Evolutionary conservation across 148 eudicot species (phyloP), one percentile per base, ranked within the genome.

Genomic region (Silene latifolia): DNA sequence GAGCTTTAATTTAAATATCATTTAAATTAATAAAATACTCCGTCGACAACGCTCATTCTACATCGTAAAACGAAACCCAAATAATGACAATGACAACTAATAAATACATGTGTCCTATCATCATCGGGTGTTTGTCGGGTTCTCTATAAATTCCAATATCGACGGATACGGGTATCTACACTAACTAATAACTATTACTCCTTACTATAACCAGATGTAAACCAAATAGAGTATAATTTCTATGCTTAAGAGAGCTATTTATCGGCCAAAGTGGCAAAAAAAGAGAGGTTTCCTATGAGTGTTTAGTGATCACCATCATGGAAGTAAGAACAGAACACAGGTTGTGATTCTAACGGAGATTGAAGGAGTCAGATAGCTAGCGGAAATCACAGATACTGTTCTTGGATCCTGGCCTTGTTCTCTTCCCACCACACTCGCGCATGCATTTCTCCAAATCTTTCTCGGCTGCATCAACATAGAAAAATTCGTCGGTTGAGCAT

Each of bases 401-500:
- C 86, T 73, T 91, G 98, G 72, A 91, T 91, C 81, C 97, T 84
- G 69, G 90, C 90, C 85, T 87, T 85, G 86, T 91, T 89, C 78
- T 84, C 88, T 87, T 89, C 97, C 97, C 97, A 91, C 97, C 97
- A 91, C 77, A 85, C 60, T 79, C 93, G 89, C 4, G 97, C 97
- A 9, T 91, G 94, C 86, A 78, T 88, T 77, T 91, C 97, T 80
- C 92, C 92, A 73, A 91, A 91, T 74, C 79, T 86, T 79, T 91
- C 97, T 47, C 98, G 97, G 80, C 98, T 94, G 93, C 89, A 89
- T 81, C 24, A 77, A 39, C 8, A 39, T 39, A 5, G 44, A 39
- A 39, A 39, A 39, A 6, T 6, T 7, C 44, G 39, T 35, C 39
- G 4, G 39, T 35, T 35, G 6, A 35, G 39, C 39, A 35, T 35